Percentiles rank a stretch among this genome's conserved stretches.
Conservation (phyloP, 2,329 filamentous ascomycete genomes). For the Penicillium janthinellum region DNA sequence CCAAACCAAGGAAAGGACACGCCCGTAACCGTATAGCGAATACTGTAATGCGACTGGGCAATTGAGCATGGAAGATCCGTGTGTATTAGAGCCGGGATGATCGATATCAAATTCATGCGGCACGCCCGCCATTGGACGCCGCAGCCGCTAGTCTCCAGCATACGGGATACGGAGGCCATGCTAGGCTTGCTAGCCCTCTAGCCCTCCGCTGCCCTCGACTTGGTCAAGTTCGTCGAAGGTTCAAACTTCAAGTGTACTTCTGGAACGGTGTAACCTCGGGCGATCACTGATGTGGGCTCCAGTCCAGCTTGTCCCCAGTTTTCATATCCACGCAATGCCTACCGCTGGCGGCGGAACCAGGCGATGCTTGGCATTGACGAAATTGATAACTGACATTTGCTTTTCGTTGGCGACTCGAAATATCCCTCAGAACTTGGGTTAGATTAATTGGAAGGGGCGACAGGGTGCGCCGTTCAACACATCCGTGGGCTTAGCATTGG, state of each 20-base stretch:
- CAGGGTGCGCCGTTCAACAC: neutral
- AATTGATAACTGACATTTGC: neutral
- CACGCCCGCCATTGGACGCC: constrained; percentile 27
- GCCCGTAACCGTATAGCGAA: neutral
- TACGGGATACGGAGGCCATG: constrained; percentile 12
- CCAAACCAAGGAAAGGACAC: neutral
- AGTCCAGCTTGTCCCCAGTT: constrained; percentile 18
- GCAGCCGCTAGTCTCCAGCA: constrained; percentile 26
- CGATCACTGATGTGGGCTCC: constrained; percentile 19
- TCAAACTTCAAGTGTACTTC: constrained; percentile 2
- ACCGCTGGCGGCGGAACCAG: neutral
- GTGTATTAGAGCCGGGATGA: constrained; percentile 18
- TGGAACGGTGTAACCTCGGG: constrained; percentile 17
- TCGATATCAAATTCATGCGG: constrained; percentile 27
- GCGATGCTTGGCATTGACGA: constrained; percentile 8
- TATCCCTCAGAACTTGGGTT: neutral
- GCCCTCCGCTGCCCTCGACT: neutral
- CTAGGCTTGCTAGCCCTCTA: neutral
- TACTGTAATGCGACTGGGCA: neutral
- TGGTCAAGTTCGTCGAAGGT: neutral
- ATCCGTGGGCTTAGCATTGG: neutral
- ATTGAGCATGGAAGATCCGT: constrained; percentile 19
- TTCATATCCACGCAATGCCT: constrained; percentile 16
- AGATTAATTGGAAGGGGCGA: neutral
- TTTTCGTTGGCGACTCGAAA: neutral